These are phyloP conservation scores for Ceratobasidium papillatum DNA, from an alignment of 1,284 basidiomycete species.

Conservation along the genomic window DNA sequence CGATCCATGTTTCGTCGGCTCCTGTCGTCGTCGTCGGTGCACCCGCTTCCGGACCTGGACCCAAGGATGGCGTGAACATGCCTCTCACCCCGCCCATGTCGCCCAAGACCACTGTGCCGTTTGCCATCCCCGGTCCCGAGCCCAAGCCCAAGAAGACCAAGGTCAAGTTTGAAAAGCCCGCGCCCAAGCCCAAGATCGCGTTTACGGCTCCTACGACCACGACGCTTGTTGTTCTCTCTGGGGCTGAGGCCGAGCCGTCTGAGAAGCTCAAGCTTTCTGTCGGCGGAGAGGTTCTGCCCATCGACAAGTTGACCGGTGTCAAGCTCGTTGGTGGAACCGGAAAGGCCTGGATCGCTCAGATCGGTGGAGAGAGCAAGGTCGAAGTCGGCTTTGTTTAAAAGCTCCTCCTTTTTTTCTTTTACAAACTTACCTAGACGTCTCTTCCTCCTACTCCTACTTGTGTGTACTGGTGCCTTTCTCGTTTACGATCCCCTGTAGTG, in stretches of 20 bases:
- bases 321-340: background rate
- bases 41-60: background rate
- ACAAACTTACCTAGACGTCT: background rate
- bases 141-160: background rate
- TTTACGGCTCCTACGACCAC: slow-evolving; percentile 1
- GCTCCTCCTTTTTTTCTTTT: background rate
- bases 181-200: slow-evolving; percentile 27
- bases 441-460: background rate
- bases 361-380: slow-evolving; percentile 10
- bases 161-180: background rate
- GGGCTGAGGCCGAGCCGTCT: background rate
- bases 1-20: background rate
- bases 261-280: slow-evolving; percentile 14
- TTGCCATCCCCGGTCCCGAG: slow-evolving; percentile 9
- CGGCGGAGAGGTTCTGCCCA: background rate
- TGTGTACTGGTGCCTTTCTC: slow-evolving; percentile 5
- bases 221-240: slow-evolving; percentile 11
- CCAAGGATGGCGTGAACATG: slow-evolving; percentile 11
- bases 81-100: slow-evolving; percentile 33
- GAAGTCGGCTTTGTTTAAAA: slow-evolving; percentile 15
- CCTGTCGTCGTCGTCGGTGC: slow-evolving; percentile 10
- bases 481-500: no score
- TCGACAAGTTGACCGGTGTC: background rate
- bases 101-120: slow-evolving; percentile 11
- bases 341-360: slow-evolving; percentile 3